phyloP scores from a whole-genome alignment of 768 basidiomycete genomes.

The Amanita jacksonii region DNA sequence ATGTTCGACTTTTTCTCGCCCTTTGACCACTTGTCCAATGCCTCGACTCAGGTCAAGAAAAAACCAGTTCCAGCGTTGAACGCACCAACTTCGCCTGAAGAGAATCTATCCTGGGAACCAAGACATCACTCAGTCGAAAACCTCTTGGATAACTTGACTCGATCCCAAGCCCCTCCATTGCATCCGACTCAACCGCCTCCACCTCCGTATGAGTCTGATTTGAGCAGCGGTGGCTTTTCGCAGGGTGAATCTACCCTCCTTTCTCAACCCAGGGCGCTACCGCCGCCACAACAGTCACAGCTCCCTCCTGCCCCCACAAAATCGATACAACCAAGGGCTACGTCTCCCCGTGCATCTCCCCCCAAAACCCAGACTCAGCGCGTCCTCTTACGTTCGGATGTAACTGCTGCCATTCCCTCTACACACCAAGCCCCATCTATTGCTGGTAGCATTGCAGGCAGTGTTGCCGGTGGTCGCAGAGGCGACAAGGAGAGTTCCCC shows the following conservation, averaged over 20 bases:
- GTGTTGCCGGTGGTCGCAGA: conserved; percentile 25
- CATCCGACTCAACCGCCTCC: conserved; percentile 21
- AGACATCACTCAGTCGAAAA: conserved; percentile 83
- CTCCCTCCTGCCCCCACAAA: conserved; percentile 33
- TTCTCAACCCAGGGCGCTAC: conserved; percentile 25
- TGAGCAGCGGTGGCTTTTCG: conserved; percentile 33
- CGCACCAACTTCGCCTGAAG: conserved; percentile 41
- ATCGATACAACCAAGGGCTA: conserved; percentile 32
- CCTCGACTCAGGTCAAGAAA: conserved; percentile 46
- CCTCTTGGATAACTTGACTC: conserved; percentile 62
- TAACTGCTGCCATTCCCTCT: conserved; percentile 22
- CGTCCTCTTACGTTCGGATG: conserved; percentile 38
- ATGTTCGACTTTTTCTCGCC: conserved; percentile 83
- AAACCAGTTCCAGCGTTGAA: conserved; percentile 51
- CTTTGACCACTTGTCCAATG: conserved; percentile 67
- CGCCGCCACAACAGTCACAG: conserved; percentile 34
- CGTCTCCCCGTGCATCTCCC: conserved; percentile 53
- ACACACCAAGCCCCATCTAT: conserved; percentile 10
- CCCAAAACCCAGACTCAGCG: conserved; percentile 50
- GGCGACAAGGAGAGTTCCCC: conserved; percentile 65
- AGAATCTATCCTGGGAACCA: conserved; percentile 56
- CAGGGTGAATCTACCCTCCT: conserved; percentile 30
- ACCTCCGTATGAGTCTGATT: conserved; percentile 36
- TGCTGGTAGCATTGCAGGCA: conserved; percentile 11
- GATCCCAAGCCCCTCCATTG: conserved; percentile 28